Evolutionary conservation across 2,329 filamentous ascomycete species (phyloP).

Genomic region (Fusarium multiceps): DNA sequence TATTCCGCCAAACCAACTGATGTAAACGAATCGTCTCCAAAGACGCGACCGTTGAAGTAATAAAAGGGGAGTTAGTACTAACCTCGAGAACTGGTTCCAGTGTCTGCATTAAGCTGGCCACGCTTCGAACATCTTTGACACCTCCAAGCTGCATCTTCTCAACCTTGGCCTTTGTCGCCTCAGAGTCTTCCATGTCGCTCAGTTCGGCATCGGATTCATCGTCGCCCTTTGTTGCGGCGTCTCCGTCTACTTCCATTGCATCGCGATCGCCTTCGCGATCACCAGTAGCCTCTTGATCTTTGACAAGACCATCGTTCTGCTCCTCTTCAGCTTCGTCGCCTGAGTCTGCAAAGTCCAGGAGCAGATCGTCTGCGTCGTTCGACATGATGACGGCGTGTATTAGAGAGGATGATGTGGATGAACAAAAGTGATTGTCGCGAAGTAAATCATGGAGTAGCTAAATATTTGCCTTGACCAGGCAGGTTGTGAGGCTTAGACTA

Average conservation of each 20-base stretch:
- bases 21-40: constrained; percentile 68
- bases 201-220: constrained; percentile 56
- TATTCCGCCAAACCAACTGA: constrained; percentile 63
- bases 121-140: constrained; percentile 81
- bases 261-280: constrained; percentile 63
- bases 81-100: constrained; percentile 85
- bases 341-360: constrained; percentile 75
- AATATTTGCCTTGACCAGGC: constrained; percentile 31
- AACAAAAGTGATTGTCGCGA: constrained; percentile 30
- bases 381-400: constrained; percentile 70
- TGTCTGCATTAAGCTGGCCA: constrained; percentile 83
- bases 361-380: constrained; percentile 89
- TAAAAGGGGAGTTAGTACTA: constrained; percentile 56
- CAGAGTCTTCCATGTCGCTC: constrained; percentile 69
- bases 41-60: constrained; percentile 34
- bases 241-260: constrained; percentile 59
- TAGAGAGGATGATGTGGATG: constrained; percentile 11
- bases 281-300: constrained; percentile 55
- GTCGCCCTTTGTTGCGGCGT: constrained; percentile 61
- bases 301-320: constrained; percentile 61
- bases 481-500: constrained; percentile 43
- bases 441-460: constrained; percentile 16
- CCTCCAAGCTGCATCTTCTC: constrained; percentile 83
- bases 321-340: constrained; percentile 79
- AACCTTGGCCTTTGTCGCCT: constrained; percentile 79